Base-by-base conservation (phyloP, 208 protist species). In the Trypanosoma boissoni region DNA sequence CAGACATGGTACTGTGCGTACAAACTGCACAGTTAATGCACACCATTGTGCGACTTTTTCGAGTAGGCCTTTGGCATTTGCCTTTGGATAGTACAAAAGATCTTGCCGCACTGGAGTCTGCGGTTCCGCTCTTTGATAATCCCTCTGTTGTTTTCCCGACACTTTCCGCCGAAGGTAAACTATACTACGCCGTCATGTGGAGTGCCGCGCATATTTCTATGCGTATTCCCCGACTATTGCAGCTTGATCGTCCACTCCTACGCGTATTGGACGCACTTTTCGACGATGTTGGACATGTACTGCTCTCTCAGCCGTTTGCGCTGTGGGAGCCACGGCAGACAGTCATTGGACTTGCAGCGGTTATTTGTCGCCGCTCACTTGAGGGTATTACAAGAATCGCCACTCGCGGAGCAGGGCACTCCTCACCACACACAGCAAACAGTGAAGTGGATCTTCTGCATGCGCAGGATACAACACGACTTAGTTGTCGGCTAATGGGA, bases 11-110 rank as follows among this genome's bases (percentile, higher is more conserved):
- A 10, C 12, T 74, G 2, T 62, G 61, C 10, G 63, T 83, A n/a
- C 75, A 91, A 65, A 65, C 72, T 16, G 67, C 79, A 14, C 85
- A 92, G 53, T 32, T 87, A 7, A 34, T 88, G 2, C 85, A 92
- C 58, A 57, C 83, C 9, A 48, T 92, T 4, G 41, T 92, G 53
- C 85, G 81, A 5, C 66, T 81, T 28, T 70, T 66, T 43, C 58
- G 76, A 2, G 42, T 69, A 3, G 74, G 70, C 1, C 51, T 92
- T 31, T 92, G 85, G 85, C 51, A 64, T 18, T 53, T 78, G 3
- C 80, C 85, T 0, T 48, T 24, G 8, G 12, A 12, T 39, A 39
- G n/a, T n/a, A n/a, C n/a, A n/a, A n/a, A n/a, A n/a, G n/a, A n/a
- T n/a, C n/a, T n/a, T n/a, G n/a, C n/a, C n/a, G n/a, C n/a, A n/a